A percentile compares a stretch with the other conserved stretches of the same genome.
phyloP scores from a whole-genome alignment of 805 yeast genomes.

The Saccharomycopsis capsularis region DNA sequence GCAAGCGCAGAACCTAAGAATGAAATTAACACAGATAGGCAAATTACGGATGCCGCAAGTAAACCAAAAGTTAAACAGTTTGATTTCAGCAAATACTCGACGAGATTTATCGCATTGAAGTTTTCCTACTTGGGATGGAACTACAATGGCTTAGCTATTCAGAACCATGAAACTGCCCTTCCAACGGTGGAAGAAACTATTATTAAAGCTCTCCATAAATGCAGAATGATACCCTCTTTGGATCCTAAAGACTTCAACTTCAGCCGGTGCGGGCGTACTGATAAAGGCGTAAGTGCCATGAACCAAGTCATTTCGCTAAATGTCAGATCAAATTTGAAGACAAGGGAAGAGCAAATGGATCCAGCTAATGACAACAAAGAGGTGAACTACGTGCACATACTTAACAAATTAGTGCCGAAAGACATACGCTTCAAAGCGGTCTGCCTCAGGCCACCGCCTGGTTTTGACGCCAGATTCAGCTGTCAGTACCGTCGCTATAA shows the following conservation, averaged over 20 bases:
- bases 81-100: conserved; percentile 56
- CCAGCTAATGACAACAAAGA: conserved; percentile 57
- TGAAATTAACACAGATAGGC: no score
- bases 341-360: conserved; percentile 53
- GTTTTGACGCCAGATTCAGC: conserved; percentile 89
- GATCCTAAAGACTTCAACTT: conserved; percentile 61
- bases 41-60: neutral
- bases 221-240: conserved; percentile 54
- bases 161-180: conserved; percentile 63
- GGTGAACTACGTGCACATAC: conserved; percentile 63
- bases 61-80: conserved; percentile 29
- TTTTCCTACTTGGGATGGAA: conserved; percentile 94
- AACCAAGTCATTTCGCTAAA: conserved; percentile 82
- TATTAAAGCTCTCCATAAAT: conserved; percentile 60
- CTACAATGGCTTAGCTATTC: conserved; percentile 84
- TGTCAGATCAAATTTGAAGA: conserved; percentile 58
- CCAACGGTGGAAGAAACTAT: conserved; percentile 84
- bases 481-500: conserved; percentile 82
- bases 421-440: conserved; percentile 81
- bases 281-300: conserved; percentile 66
- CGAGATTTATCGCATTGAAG: conserved; percentile 67
- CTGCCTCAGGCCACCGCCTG: conserved; percentile 73
- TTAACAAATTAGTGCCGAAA: conserved; percentile 71
- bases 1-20: neutral
- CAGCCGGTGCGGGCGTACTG: conserved; percentile 55